A percentile compares a stretch with the other conserved stretches of the same genome.
Conservation (phyloP, 148 eudicot genomes). For the Spergularia marina region DNA sequence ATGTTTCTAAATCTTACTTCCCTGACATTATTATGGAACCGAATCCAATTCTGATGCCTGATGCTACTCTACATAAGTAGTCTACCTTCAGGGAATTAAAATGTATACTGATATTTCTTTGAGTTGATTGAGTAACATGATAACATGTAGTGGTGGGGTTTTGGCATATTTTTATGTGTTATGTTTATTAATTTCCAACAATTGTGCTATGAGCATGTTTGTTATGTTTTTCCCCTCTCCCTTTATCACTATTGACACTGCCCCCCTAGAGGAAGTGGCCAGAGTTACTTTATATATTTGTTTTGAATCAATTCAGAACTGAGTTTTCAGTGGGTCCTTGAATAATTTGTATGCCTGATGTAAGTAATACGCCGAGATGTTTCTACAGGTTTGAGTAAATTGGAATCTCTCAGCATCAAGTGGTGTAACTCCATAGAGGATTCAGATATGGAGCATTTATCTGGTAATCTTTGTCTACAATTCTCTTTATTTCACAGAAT, state of each 20-base stretch:
- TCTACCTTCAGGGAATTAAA: background rate
- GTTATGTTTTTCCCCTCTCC: background rate
- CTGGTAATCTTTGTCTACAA: slow-evolving; percentile 20
- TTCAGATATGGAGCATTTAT: slow-evolving; percentile 34
- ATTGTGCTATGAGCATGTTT: background rate
- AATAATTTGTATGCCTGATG: slow-evolving; percentile 4
- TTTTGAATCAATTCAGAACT: background rate
- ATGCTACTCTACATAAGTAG: background rate
- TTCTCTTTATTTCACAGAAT: background rate
- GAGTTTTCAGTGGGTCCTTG: background rate
- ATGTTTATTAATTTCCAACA: no score
- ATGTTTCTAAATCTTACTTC: no score
- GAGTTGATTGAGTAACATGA: background rate
- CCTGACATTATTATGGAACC: background rate
- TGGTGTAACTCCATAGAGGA: slow-evolving; percentile 36
- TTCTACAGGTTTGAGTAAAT: slow-evolving; percentile 34
- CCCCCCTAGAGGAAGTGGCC: background rate
- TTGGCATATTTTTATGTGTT: background rate
- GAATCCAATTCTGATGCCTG: background rate
- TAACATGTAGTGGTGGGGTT: background rate
- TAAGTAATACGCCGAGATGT: background rate
- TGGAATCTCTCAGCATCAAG: slow-evolving; percentile 35
- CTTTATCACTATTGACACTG: background rate
- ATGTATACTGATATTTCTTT: background rate
- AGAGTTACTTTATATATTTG: background rate